These are phyloP conservation scores for Phylloporus arenicola DNA, from an alignment of 768 basidiomycete genomes.

Conservation along the genomic window DNA sequence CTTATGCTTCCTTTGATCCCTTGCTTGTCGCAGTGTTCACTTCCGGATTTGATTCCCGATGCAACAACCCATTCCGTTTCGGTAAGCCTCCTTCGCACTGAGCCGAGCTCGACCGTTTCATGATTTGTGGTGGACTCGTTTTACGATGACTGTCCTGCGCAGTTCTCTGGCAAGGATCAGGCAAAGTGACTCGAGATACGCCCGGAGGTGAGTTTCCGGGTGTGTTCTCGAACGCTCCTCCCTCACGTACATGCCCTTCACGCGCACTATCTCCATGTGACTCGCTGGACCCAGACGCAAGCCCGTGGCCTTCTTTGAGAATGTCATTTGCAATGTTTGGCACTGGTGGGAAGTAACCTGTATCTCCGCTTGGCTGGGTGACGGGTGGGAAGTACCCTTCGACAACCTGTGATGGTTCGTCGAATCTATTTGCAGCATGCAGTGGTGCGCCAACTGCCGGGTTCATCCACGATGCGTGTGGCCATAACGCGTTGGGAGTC, in stretches of 20 bases:
- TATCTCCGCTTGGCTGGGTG: slow-evolving; percentile 17
- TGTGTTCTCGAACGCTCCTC: slow-evolving; percentile 4
- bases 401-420: slow-evolving; percentile 10
- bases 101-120: slow-evolving; percentile 28
- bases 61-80: slow-evolving; percentile 25
- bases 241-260: neutral
- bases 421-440: slow-evolving; percentile 21
- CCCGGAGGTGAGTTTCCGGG: slow-evolving; percentile 7
- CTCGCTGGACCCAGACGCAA: neutral
- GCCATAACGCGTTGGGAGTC: slow-evolving; percentile 71
- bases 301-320: slow-evolving; percentile 22
- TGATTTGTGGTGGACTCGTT: slow-evolving; percentile 14
- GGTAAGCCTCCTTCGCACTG: slow-evolving; percentile 22
- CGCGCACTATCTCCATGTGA: neutral
- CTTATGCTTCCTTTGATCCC: slow-evolving; percentile 23
- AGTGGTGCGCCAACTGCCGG: slow-evolving; percentile 61
- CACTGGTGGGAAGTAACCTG: slow-evolving; percentile 42
- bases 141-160: slow-evolving; percentile 15
- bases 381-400: slow-evolving; percentile 44
- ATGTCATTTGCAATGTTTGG: slow-evolving; percentile 34
- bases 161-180: slow-evolving; percentile 4
- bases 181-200: slow-evolving; percentile 4
- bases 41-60: slow-evolving; percentile 30
- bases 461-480: slow-evolving; percentile 52
- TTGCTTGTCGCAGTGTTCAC: slow-evolving; percentile 20